Base-by-base conservation (phyloP, 2,329 filamentous ascomycete species). In the Rutstroemia sydowiana region DNA sequence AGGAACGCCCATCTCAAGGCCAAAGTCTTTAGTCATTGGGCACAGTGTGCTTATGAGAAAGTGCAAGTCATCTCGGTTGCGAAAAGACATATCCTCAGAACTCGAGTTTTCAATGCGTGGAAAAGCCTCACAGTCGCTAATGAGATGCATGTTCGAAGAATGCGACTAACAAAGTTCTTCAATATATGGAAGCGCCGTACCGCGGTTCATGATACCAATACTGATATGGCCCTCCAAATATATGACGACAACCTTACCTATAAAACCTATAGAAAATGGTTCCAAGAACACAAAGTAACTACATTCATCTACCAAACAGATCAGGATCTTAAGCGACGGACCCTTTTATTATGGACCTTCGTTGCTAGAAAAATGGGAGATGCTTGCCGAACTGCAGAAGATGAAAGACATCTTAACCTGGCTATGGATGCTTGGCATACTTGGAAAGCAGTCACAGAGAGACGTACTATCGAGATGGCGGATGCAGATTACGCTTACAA, bases 21-120 rank as follows among this genome's bases (percentile, higher is more conserved):
- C 3, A 84, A 81, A 64, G 76, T 79, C 2, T 82, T 88, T 52
- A 77, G 74, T 1, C 81, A 85, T 57, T 95, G 88, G 88, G 77
- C 78, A 10, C 76, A 78, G 50, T 73, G 77, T 46, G 77, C 86
- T 10, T 76, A 75, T 5, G 81, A 87, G 13, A 80, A 88, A 61
- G 72, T 82, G 14, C 76, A 81, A 56, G 77, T 80, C 37, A 88
- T 86, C 3, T 79, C 78, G 4, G 74, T 81, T 39, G 88, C 87
- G 18, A 77, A 85, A 56, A 75, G 81, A 55, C 85, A 88, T 64
- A 81, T 91, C 54, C 70, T 93, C 49, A 75, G 84, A 51, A 80
- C 78, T 11, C 78, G 79, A 51, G 84, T 82, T 55, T 88, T 88
- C 66, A 79, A 78, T 53, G 80, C 80, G 7, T 89, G 85, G 85